A percentile compares a stretch with the other conserved stretches of the same genome.
phyloP scores from a whole-genome alignment of 225 moss, liverwort and hornwort genomes.

The Physcomitrellopsis africana region DNA sequence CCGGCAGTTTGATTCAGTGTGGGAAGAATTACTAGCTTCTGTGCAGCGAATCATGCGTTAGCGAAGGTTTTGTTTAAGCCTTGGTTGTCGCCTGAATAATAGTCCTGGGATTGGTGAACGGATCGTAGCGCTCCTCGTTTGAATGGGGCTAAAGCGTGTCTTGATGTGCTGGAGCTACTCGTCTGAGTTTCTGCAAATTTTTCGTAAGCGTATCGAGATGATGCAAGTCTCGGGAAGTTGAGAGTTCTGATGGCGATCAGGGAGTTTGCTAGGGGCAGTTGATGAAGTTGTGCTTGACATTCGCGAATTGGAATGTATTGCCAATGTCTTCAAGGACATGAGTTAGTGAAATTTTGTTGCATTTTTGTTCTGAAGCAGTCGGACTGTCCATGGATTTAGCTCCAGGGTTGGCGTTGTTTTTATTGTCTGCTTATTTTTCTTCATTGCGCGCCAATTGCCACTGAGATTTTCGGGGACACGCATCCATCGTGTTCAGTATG shows the following conservation, averaged over 20 bases:
- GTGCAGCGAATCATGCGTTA: too few species aligned
- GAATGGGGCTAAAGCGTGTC: too few species aligned
- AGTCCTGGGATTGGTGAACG: too few species aligned
- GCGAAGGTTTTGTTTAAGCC: too few species aligned
- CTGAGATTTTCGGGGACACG: background rate
- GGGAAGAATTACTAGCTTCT: conserved; percentile 72
- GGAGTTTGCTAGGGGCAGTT: background rate
- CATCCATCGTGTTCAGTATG: background rate
- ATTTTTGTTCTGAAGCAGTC: background rate
- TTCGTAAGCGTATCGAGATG: conserved; percentile 13
- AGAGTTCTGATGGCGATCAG: conserved; percentile 2
- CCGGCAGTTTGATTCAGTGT: conserved; percentile 90
- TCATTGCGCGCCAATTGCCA: too few species aligned
- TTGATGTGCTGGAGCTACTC: too few species aligned
- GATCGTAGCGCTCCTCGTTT: too few species aligned
- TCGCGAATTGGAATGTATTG: conserved; percentile 5
- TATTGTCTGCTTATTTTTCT: too few species aligned
- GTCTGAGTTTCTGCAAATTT: too few species aligned
- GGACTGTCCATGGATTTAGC: background rate
- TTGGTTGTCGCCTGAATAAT: too few species aligned
- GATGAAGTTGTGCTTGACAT: background rate
- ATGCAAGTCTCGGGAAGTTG: conserved; percentile 15
- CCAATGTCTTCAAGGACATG: background rate
- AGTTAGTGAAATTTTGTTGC: background rate
- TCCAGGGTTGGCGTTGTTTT: background rate